Base-by-base conservation (phyloP, 2,329 filamentous ascomycete genomes). In the Hypoxylon sp. region DNA sequence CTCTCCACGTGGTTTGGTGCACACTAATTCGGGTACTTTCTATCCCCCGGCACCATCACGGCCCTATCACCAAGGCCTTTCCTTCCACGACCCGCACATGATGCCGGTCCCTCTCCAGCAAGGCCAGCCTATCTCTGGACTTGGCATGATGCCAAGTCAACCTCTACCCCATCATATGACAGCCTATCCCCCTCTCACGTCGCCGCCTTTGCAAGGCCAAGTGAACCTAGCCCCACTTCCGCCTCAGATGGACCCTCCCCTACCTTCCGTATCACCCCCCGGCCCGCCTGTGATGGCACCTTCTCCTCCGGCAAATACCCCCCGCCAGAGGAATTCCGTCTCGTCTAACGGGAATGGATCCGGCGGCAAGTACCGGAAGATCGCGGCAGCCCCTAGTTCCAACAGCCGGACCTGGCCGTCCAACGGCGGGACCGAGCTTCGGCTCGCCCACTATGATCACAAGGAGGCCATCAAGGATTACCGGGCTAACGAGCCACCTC, bases 381-480 rank as follows among this genome's bases (percentile, higher is more conserved):
- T 89, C 42, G 86, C 88, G 68, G 87, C 87, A 8, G 87, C 87
- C 0, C 87, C 87, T 0, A 82, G 87, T 25, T 83, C 86, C 6
- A 81, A 85, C 31, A 86, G 87, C 74, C 78, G 83, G 11, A 81
- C 83, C 48, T 82, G 82, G 66, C 85, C 82, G 76, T 80, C 80
- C 61, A 84, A 83, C 72, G 79, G 76, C 42, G 79, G 79, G 20
- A 82, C 84, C 14, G 86, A 89, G 72, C 81, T 89, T n/a, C 85
- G 87, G 62, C 88, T 88, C 3, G 86, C 88, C 2, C 85, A 85
- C 40, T 89, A 89, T 70, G 82, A 86, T 64, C 84, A 85, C 51
- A 82, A 81, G 30, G 83, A 85, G 68, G 85, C 86, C 20, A 88
- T 89, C 74, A 89, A 89, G 74, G 87, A 89, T 72, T 88, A 87